These are phyloP conservation scores for Mortierella sp. DNA, from an alignment of 371 early-diverging fungal species.

Conservation along the genomic window DNA sequence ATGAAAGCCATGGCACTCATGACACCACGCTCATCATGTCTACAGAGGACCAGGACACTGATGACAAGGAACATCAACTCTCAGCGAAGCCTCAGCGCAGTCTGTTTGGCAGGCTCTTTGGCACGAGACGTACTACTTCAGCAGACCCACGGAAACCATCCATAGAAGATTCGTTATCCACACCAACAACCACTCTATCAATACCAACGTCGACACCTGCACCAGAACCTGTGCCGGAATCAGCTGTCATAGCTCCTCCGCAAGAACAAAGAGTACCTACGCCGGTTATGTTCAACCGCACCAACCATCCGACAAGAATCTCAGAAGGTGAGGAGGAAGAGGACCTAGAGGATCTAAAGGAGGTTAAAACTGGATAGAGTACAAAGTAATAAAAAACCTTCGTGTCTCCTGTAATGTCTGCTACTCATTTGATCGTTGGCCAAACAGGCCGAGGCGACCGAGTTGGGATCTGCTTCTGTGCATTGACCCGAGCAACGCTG, in stretches of 20 bases:
- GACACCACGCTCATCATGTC: neutral
- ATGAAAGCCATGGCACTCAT: neutral
- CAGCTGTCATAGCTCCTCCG: too few relatives aligned
- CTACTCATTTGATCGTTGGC: too few relatives aligned
- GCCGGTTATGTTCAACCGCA: constrained; percentile 21
- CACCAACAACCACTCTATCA: too few relatives aligned
- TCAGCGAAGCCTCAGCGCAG: constrained; percentile 13
- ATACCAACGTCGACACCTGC: neutral
- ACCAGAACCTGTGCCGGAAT: neutral
- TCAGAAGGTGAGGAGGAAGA: constrained; percentile 50
- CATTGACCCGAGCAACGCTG: too few relatives aligned
- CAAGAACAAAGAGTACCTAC: too few relatives aligned
- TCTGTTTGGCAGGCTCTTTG: constrained; percentile 27
- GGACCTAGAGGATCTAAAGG: constrained; percentile 19
- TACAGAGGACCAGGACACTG: neutral
- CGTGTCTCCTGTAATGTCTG: too few relatives aligned
- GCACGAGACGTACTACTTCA: constrained; percentile 5
- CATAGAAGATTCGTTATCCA: neutral
- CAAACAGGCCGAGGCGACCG: too few relatives aligned
- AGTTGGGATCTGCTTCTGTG: too few relatives aligned
- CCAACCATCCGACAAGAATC: constrained; percentile 48
- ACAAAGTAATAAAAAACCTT: neutral
- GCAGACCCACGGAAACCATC: constrained; percentile 3
- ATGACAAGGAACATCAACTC: neutral
- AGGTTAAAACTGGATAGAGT: neutral